These are phyloP conservation scores for Penicillium oxalicum DNA, from an alignment of 2,329 filamentous ascomycete species.

Conservation along the genomic window DNA sequence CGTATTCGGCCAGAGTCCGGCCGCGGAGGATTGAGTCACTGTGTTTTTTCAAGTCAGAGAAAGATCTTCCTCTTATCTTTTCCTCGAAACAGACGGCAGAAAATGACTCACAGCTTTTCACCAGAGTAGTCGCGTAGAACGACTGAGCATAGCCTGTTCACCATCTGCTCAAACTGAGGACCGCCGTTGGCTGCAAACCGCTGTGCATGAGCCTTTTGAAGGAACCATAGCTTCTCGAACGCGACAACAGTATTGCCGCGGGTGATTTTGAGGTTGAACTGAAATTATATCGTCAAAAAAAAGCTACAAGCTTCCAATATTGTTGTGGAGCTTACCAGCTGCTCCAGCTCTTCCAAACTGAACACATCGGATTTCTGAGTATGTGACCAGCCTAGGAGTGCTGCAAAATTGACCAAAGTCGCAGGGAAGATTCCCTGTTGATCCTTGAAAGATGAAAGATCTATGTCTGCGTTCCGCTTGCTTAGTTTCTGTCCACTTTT, in stretches of 20 bases:
- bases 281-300: constrained; percentile 19
- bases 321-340: constrained; percentile 49
- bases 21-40: constrained; percentile 26
- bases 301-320: neutral
- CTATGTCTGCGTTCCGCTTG: constrained; percentile 70
- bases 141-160: constrained; percentile 28
- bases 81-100: neutral
- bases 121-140: constrained; percentile 20
- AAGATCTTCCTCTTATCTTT: neutral
- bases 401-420: constrained; percentile 71
- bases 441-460: constrained; percentile 53
- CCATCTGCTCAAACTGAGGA: constrained; percentile 36
- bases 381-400: constrained; percentile 79
- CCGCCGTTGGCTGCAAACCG: constrained; percentile 44
- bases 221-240: constrained; percentile 69
- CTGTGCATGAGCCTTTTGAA: constrained; percentile 67
- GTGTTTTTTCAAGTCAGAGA: constrained; percentile 1
- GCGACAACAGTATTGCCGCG: constrained; percentile 82
- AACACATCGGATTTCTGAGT: constrained; percentile 62
- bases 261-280: constrained; percentile 84
- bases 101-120: constrained; percentile 26
- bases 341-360: constrained; percentile 62
- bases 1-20: constrained; percentile 42
- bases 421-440: constrained; percentile 57
- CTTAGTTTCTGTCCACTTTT: constrained; percentile 69